phyloP scores from a whole-genome alignment of 257 asterid species.

The Solanum boliviense region DNA sequence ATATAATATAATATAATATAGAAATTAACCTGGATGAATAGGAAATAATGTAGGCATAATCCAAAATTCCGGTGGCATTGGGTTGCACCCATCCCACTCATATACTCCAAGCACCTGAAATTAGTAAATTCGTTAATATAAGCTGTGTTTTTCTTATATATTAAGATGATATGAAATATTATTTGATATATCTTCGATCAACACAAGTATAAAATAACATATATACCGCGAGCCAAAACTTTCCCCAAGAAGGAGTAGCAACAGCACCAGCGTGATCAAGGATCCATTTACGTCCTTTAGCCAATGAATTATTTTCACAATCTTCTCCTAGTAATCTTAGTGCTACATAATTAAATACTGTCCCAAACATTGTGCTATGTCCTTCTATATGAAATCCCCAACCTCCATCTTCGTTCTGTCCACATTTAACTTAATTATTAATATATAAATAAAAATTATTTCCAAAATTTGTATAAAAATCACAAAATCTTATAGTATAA shows the following conservation, averaged over 20 bases:
- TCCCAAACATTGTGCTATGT: constrained; percentile 34
- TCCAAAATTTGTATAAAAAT: too few relatives aligned
- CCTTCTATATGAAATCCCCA: constrained; percentile 57
- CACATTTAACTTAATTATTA: background rate
- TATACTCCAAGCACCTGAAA: constrained; percentile 78
- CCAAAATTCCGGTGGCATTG: constrained; percentile 85
- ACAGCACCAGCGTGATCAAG: constrained; percentile 30
- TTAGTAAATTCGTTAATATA: background rate
- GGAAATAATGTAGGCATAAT: constrained; percentile 70
- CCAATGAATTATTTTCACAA: constrained; percentile 9
- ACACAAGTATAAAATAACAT: background rate
- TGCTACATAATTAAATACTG: constrained; percentile 22
- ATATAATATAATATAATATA: too few relatives aligned
- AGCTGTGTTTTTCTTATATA: background rate
- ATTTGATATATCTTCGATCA: background rate
- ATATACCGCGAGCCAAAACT: constrained; percentile 35
- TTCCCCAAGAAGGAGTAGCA: constrained; percentile 43
- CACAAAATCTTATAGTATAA: too few relatives aligned
- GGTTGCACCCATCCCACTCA: constrained; percentile 92
- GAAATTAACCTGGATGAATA: constrained; percentile 53
- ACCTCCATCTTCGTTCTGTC: constrained; percentile 43
- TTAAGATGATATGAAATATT: background rate
- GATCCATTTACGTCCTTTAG: constrained; percentile 31
- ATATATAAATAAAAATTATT: too few relatives aligned
- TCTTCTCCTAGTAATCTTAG: constrained; percentile 32